Evolutionary conservation across 169 alveolate genomes (phyloP), one percentile per base, ranked within the genome.

Genomic region (Cryptosporidium felis): DNA sequence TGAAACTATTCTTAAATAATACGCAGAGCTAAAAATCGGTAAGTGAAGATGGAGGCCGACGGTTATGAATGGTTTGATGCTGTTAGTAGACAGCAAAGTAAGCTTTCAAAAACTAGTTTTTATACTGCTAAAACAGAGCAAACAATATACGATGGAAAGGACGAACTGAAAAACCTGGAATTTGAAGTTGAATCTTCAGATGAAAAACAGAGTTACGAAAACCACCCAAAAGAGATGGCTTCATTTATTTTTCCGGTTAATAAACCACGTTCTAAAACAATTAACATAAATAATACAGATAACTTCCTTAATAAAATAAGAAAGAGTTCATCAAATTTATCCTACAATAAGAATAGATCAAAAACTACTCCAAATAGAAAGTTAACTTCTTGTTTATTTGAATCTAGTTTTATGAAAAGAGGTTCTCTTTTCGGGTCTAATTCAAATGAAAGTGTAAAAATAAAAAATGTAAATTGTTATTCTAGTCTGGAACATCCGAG

Each of bases 21-120:
- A n/a, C n/a, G n/a, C n/a, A n/a, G n/a, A n/a, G n/a, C n/a, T n/a
- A n/a, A n/a, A n/a, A n/a, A n/a, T n/a, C n/a, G n/a, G n/a, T n/a
- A n/a, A 23, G 38, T 42, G 58, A 18, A 62, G 30, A 65, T 23
- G 28, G 28, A 30, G 45, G 16, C 23, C 28, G 38, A 56, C 12
- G 56, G 85, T 14, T 21, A 8, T 74, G 85, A 74, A 36, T 74
- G 66, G 74, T 16, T 53, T 9, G 85, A 74, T 74, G 41, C 66
- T 1, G 26, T 56, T 53, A 74, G 74, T 12, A 74, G 85, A 49
- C 85, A 74, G 40, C 40, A 59, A n/a, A 74, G 85, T 38, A 53
- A 53, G 26, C 41, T 49, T 40, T 74, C 85, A 32, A 74, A 67
- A 53, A 23, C 85, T 4, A 74, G 85, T 34, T 74, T 53, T n/a